Percentiles rank a stretch among this genome's conserved stretches.
Conservation (phyloP, 208 protist species). For the Leishmania aethiopica region DNA sequence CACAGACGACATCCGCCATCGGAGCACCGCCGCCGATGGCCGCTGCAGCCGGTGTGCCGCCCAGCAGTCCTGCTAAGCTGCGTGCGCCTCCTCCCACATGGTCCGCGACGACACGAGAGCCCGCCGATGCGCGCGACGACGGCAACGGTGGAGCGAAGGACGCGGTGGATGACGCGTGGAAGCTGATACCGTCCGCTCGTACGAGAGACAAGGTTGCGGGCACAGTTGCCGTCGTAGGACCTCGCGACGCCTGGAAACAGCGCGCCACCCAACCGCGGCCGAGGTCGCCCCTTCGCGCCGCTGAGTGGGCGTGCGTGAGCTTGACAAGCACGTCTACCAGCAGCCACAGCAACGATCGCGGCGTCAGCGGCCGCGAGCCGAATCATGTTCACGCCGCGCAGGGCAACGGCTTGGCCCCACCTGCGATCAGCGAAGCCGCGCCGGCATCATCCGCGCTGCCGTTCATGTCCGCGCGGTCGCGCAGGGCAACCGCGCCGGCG, state of each 20-base stretch:
- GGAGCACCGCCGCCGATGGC: not conserved
- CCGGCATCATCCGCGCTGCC: conserved; percentile 6
- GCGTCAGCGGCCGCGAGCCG: not conserved
- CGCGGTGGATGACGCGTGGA: not conserved
- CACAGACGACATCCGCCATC: not conserved
- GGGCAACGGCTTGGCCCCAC: not conserved
- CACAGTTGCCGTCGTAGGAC: not conserved
- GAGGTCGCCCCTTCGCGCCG: not conserved
- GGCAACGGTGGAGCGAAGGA: not conserved
- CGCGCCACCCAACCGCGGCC: not conserved
- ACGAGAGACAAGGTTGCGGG: not conserved
- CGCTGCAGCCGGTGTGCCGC: not conserved
- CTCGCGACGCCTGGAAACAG: not conserved
- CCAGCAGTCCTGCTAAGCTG: not conserved
- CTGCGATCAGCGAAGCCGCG: not conserved
- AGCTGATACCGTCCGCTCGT: not conserved
- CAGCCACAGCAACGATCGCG: conserved; percentile 8
- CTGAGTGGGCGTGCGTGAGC: conserved; percentile 14
- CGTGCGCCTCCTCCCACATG: not conserved
- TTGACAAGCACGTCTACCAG: conserved; percentile 31
- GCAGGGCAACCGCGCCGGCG: not conserved
- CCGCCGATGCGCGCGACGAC: not conserved
- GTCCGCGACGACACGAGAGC: not conserved
- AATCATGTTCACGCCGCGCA: not conserved
- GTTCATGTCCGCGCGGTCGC: not conserved